Evolutionary conservation across 495 filamentous ascomycete genomes (phyloP), one percentile per base, ranked within the genome.

Genomic region (Neurospora sp.): DNA sequence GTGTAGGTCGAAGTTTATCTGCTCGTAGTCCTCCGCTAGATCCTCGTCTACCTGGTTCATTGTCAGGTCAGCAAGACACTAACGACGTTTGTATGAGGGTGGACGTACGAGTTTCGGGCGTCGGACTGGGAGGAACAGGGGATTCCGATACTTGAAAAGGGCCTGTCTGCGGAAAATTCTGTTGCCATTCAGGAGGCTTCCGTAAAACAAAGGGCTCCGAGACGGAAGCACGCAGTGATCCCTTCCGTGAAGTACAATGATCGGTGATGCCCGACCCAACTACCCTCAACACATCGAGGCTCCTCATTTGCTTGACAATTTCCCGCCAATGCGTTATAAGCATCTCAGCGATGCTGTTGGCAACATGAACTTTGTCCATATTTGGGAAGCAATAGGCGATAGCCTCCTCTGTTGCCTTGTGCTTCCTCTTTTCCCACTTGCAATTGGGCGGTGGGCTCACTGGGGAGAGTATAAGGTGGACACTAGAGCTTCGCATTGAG

Each of bases 251-350:
- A 6, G 42, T 19, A 9, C 74, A 39, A 21, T 62, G 69, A 13
- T 69, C 62, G 21, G 21, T 21, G 8, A 42, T 24, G 45, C 48
- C 69, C 31, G 24, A 42, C 7, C 43, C 66, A 59, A 24, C 69
- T 5, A 24, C 71, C 72, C 76, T 83, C 40, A 81, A 43, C 11
- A 78, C 75, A 5, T 78, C 81, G 0, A 86, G 73, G 70, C 75
- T 82, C 69, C 77, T 83, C 83, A 87, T 85, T 38, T 90, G 85
- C 70, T 80, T 82, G 77, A 89, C 87, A 6, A 89, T 84, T 34
- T 89, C 88, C 34, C 84, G 81, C 89, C 89, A 90, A 70, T 88
- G 82, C 17, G 83, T 81, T 71, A 90, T 86, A 17, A 90, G 79
- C 85, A 89, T 88, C 81, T 89, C 88, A 6, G 86, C 80, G 66